Evolutionary conservation across 2,329 filamentous ascomycete species (phyloP), one percentile per base, ranked within the genome.

Genomic region (Aspergillus texensis): DNA sequence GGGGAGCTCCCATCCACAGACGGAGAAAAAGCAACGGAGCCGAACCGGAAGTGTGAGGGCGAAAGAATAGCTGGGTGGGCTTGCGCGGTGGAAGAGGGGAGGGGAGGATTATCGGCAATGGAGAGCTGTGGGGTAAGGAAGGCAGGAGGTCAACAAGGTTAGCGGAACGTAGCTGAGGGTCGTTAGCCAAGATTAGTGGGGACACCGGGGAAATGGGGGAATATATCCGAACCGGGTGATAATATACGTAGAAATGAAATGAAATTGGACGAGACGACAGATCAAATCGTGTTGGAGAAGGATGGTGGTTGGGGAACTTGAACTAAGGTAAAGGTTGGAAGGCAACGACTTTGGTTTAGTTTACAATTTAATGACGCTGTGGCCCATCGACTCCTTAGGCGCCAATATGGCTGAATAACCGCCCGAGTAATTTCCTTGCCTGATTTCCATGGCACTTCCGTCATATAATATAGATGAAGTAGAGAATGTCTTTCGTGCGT

Each of bases 1-100:
- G 61, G 67, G 68, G 67, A 70, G 75, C 76, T 77, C 77, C 74
- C 73, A 76, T 77, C 68, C 66, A 67, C 36, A 32, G 21, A 52
- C 21, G 30, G 34, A 19, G 43, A 32, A 52, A 43, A 50, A 28
- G 28, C 32, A 48, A 54, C 21, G 56, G 43, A 48, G 48, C 28
- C 56, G 60, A 53, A 32, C 50, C 6, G 28, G 43, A 26, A 54
- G 56, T 41, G n/a, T 43, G 45, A 56, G 16, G 48, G 26, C 24
- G 26, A 39, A 50, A 43, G 54, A 39, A 41, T 24, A 34, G 19
- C n/a, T 57, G 24, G 52, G 56, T 46, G 19, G 41, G 11, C 41
- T 58, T 46, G 56, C 41, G 56, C 56, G 43, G 56, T 48, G 43
- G 11, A 55, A 26, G 45, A 26, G 21, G 9, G 32, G 34, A 39